phyloP scores from a whole-genome alignment of 352 stramenopile species.

The Phytophthora sp. region DNA sequence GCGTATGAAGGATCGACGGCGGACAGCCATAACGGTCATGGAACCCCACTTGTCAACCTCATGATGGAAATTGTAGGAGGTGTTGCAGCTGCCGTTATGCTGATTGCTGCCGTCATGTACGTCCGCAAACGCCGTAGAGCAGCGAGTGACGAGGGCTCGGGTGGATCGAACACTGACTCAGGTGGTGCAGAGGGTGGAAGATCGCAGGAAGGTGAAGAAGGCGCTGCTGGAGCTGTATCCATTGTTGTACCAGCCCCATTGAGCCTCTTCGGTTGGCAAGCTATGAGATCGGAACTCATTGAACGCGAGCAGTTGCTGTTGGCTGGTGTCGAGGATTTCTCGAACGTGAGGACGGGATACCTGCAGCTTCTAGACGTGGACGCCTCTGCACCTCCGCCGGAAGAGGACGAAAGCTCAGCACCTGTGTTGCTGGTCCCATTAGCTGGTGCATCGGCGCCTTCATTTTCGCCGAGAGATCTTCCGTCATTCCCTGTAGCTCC shows the following conservation, averaged over 20 bases:
- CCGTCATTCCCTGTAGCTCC: slow-evolving; percentile 1
- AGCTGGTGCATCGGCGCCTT: slow-evolving; percentile 45
- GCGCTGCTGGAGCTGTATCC: slow-evolving; percentile 10
- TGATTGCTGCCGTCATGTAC: slow-evolving; percentile 39
- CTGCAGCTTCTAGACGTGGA: slow-evolving; percentile 63
- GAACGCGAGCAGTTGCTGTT: slow-evolving; percentile 56
- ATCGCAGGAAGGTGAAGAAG: slow-evolving; percentile 12
- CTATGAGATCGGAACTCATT: slow-evolving; percentile 53
- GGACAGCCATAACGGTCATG: slow-evolving; percentile 3
- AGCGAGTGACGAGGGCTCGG: slow-evolving; percentile 6
- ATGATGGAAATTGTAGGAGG: slow-evolving; percentile 38
- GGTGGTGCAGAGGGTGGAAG: slow-evolving; percentile 2
- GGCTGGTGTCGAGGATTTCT: slow-evolving; percentile 51
- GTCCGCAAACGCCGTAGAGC: slow-evolving; percentile 23
- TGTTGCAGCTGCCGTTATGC: slow-evolving; percentile 38
- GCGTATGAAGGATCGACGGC: slow-evolving; percentile 22
- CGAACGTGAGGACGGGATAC: slow-evolving; percentile 46
- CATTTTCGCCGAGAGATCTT: slow-evolving; percentile 32
- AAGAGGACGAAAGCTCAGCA: slow-evolving; percentile 43
- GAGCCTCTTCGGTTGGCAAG: slow-evolving; percentile 61
- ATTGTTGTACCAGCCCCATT: slow-evolving; percentile 32
- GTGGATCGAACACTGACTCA: slow-evolving; percentile 14
- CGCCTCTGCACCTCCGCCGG: slow-evolving; percentile 35
- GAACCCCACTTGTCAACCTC: slow-evolving; percentile 17
- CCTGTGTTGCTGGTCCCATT: slow-evolving; percentile 39